Evolutionary conservation across 176 grass and related monocot genomes (phyloP), one percentile per base, ranked within the genome.

Genomic region (Aechmea fasciata): DNA sequence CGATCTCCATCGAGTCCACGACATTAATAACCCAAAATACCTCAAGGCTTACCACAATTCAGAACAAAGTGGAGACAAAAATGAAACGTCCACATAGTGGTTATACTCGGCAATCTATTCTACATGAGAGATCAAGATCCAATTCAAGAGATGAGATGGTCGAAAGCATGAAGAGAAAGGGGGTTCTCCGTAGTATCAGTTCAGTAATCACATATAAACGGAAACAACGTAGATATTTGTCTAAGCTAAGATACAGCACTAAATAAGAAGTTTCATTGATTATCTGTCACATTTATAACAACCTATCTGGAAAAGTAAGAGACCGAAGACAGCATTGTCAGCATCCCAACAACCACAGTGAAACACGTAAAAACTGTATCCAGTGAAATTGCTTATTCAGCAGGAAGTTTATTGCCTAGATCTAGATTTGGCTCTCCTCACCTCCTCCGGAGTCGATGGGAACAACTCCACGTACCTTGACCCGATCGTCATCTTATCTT

Each of bases 401-500:
- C 33, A 6, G 55, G 20, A 17, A 41, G 13, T 69, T 90, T 78
- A 96, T 59, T 85, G 77, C 80, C 82, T 88, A 66, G 66, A 82
- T 29, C 91, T 84, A 24, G 82, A 71, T 71, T 88, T 85, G 0
- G 71, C 81, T 63, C 88, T 85, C 70, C 71, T 83, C 0, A 71
- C 88, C 77, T 96, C 92, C 66, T 92, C 92, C 1, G 67, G 70
- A 10, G 81, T 90, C 0, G 88, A 92, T 0, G 93, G 88, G 64
- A 96, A 96, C 81, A 96, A 80, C 77, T 96, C 88, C 57, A 96
- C 85, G 0, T 96, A 92, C 79, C 92, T 87, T 1, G 85, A 84
- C 48, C 92, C 86, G 14, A 96, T 96, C 12, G 83, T 96, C 92
- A 91, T 96, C 83, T 96, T 92, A 53, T 96, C 92, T 73, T 91